phyloP scores from a whole-genome alignment of 305 asterid species.

The Fraxinus xanthoxyloides region DNA sequence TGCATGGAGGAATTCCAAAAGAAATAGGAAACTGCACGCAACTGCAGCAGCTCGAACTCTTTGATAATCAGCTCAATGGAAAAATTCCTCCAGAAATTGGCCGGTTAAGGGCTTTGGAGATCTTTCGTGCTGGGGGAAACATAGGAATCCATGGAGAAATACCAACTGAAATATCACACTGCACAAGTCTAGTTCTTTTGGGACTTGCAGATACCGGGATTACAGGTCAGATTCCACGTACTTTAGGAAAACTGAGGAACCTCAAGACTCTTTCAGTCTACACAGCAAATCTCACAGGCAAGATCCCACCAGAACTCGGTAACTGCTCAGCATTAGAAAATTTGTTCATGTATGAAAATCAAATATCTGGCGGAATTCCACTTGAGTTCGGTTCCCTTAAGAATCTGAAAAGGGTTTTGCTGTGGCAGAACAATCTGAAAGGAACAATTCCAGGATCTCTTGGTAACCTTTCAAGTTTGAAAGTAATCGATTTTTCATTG shows the following conservation, averaged over 20 bases:
- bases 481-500: conserved; percentile 50
- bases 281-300: conserved; percentile 59
- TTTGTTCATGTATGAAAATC: conserved; percentile 57
- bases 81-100: conserved; percentile 48
- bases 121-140: conserved; percentile 67
- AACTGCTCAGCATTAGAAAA: conserved; percentile 54
- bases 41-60: conserved; percentile 50
- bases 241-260: conserved; percentile 50
- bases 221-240: conserved; percentile 54
- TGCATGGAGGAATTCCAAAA: conserved; percentile 52
- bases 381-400: conserved; percentile 43
- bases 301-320: conserved; percentile 53
- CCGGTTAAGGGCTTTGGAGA: conserved; percentile 35
- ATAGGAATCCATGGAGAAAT: conserved; percentile 49
- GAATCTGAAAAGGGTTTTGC: conserved; percentile 43
- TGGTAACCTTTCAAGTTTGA: conserved; percentile 58
- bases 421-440: conserved; percentile 59
- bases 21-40: conserved; percentile 54
- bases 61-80: conserved; percentile 56
- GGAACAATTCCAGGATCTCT: conserved; percentile 49
- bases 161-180: conserved; percentile 54
- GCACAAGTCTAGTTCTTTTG: conserved; percentile 41
- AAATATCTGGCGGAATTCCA: conserved; percentile 59
- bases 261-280: conserved; percentile 57
- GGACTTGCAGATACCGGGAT: conserved; percentile 68